Evolutionary conservation across 768 basidiomycete genomes (phyloP).

Genomic region (Phylloporus rhodoxanthus): DNA sequence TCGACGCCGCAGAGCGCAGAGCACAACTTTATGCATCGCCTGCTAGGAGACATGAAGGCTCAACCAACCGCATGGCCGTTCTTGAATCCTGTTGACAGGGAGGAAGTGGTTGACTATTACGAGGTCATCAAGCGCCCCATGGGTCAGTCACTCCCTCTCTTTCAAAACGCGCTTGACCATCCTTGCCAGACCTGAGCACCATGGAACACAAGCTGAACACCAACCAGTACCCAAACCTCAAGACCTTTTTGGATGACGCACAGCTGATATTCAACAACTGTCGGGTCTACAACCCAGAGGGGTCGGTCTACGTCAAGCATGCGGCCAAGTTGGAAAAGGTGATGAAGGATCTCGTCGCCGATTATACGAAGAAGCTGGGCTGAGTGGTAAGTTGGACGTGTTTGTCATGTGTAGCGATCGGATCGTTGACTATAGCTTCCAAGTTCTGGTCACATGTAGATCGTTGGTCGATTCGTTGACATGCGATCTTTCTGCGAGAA

Average conservation of each 20-base stretch:
- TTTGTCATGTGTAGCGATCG: background rate
- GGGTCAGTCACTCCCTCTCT: slow-evolving; percentile 49
- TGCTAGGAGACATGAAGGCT: slow-evolving; percentile 71
- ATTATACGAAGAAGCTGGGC: slow-evolving; percentile 20
- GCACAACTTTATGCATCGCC: slow-evolving; percentile 63
- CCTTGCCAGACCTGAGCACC: slow-evolving; percentile 64
- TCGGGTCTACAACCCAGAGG: slow-evolving; percentile 78
- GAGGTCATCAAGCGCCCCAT: slow-evolving; percentile 86
- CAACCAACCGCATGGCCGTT: slow-evolving; percentile 89
- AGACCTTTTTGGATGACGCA: slow-evolving; percentile 72
- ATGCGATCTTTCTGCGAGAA: background rate
- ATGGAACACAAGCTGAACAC: slow-evolving; percentile 88
- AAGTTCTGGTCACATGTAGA: background rate
- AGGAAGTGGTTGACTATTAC: slow-evolving; percentile 85
- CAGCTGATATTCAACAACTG: slow-evolving; percentile 88
- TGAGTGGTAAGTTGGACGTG: background rate
- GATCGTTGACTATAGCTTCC: background rate
- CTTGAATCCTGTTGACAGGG: slow-evolving; percentile 65
- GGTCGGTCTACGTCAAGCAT: slow-evolving; percentile 73
- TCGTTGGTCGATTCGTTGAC: too few species aligned
- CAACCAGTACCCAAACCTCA: slow-evolving; percentile 74
- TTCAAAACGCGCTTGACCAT: background rate
- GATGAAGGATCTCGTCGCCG: slow-evolving; percentile 48
- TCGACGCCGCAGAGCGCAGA: slow-evolving; percentile 50
- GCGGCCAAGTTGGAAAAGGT: slow-evolving; percentile 80